Percentiles rank a stretch among this genome's conserved stretches.
phyloP scores from a whole-genome alignment of 2,329 filamentous ascomycete genomes.

The Ascomycota sp. region DNA sequence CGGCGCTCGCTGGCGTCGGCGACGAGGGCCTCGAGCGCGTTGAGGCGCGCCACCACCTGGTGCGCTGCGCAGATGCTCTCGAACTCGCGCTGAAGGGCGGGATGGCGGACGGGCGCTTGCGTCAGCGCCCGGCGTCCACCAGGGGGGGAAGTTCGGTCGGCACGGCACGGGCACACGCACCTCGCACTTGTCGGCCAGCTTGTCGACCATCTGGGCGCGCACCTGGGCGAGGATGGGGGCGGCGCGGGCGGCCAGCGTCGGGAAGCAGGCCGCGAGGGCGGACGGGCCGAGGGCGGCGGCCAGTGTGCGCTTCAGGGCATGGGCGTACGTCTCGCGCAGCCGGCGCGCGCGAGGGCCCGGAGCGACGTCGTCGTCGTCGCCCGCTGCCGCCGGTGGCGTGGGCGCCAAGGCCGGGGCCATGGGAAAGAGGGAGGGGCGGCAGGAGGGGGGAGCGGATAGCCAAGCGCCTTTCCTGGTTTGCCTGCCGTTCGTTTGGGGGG shows the following conservation, averaged over 20 bases:
- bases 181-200: conserved; percentile 31
- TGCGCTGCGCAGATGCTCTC: conserved; percentile 28
- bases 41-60: conserved; percentile 34
- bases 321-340: conserved; percentile 31
- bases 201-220: conserved; percentile 36
- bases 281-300: conserved; percentile 31
- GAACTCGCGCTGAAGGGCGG: conserved; percentile 28
- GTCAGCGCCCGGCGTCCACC: too few species aligned
- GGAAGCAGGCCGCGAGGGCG: conserved; percentile 40
- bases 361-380: conserved; percentile 16
- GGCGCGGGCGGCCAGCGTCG: conserved; percentile 31
- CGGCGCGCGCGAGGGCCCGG: conserved; percentile 37
- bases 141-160: too few species aligned
- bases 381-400: too few species aligned
- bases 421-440: too few species aligned
- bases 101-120: too few species aligned
- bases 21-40: conserved; percentile 36
- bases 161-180: too few species aligned
- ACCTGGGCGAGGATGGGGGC: conserved; percentile 30
- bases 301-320: conserved; percentile 31
- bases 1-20: conserved; percentile 22
- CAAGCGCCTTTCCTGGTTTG: too few species aligned
- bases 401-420: too few species aligned
- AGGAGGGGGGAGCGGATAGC: too few species aligned
- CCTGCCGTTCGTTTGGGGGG: too few species aligned